phyloP scores from a whole-genome alignment of 257 asterid species.

The Rehmannia glutinosa region DNA sequence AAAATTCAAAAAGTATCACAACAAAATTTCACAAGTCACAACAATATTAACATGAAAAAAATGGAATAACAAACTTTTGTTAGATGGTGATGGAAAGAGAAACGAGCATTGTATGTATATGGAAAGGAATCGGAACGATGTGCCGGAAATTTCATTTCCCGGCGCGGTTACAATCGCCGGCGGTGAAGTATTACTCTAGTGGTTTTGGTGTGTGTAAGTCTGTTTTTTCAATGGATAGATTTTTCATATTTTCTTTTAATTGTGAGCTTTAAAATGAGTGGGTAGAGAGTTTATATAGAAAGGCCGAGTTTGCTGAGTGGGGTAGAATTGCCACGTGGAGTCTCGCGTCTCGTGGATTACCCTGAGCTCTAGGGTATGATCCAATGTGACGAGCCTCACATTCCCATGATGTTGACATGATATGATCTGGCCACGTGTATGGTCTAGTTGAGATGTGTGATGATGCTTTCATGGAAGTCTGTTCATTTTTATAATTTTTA shows the following conservation, averaged over 20 bases:
- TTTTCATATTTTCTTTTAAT: background rate
- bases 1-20: background rate
- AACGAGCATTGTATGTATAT: constrained; percentile 22
- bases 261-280: constrained; percentile 16
- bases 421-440: background rate
- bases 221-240: constrained; percentile 7
- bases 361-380: constrained; percentile 8
- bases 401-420: background rate
- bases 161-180: constrained; percentile 35
- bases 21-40: background rate
- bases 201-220: background rate
- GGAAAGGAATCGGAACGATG: constrained; percentile 9
- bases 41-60: constrained; percentile 10
- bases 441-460: background rate
- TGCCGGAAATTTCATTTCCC: constrained; percentile 46
- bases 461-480: background rate
- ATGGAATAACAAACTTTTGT: background rate
- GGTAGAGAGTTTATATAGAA: constrained; percentile 29
- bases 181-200: background rate
- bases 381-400: constrained; percentile 15
- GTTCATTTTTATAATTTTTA: background rate
- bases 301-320: constrained; percentile 12
- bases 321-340: constrained; percentile 33
- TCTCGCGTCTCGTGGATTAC: constrained; percentile 12
- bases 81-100: constrained; percentile 34